Percentiles rank a stretch among this genome's conserved stretches.
Evolutionary conservation across 2,329 filamentous ascomycete genomes (phyloP).

Genomic region (Coniella vitis): DNA sequence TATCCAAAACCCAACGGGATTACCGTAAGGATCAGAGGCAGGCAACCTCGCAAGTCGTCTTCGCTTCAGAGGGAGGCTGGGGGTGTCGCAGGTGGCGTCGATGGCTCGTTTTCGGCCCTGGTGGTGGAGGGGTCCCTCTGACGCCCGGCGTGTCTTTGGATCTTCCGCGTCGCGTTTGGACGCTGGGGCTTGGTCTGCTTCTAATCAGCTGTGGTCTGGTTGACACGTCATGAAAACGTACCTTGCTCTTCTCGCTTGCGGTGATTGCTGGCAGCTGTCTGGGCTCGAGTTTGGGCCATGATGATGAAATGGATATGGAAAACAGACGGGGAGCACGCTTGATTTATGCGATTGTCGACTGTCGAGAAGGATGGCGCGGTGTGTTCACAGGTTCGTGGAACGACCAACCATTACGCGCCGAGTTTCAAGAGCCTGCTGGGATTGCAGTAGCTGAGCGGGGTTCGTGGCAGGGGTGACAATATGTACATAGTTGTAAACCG

Average conservation of each 20-base stretch:
- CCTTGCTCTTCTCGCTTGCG: not conserved
- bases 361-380: too few species aligned
- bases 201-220: not conserved
- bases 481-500: too few species aligned
- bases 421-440: too few species aligned
- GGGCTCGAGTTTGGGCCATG: slow-evolving; percentile 18
- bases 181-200: not conserved
- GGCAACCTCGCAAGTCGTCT: not conserved
- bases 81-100: not conserved
- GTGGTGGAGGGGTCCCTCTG: not conserved
- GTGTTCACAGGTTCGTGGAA: too few species aligned
- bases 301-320: slow-evolving; percentile 8
- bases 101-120: not conserved
- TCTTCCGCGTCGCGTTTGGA: not conserved
- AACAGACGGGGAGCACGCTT: too few species aligned
- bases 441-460: too few species aligned
- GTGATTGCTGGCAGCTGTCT: slow-evolving; percentile 8
- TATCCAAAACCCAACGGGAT: not conserved
- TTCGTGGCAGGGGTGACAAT: too few species aligned
- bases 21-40: not conserved
- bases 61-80: not conserved
- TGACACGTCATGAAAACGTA: not conserved
- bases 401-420: too few species aligned
- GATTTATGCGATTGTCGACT: too few species aligned
- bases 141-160: not conserved